Evolutionary conservation across 257 asterid genomes (phyloP).

Genomic region (Nicotiana paniculata): DNA sequence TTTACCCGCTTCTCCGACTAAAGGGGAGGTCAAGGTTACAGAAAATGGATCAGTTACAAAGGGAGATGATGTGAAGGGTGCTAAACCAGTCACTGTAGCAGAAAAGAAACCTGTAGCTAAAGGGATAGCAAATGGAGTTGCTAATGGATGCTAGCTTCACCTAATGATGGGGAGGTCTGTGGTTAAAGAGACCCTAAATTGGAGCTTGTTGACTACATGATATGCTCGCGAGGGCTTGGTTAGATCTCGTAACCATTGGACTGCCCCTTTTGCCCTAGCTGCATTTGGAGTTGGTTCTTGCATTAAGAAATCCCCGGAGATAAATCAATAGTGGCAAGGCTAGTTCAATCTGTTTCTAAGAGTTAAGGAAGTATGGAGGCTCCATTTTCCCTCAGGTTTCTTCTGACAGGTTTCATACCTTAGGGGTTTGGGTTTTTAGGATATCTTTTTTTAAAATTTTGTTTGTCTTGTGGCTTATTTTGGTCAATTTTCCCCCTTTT

Average conservation of each 20-base stretch:
- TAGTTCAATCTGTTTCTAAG: background rate
- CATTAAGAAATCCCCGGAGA: background rate
- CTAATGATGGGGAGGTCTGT: slow-evolving; percentile 17
- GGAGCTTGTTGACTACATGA: background rate
- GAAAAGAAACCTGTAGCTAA: slow-evolving; percentile 33
- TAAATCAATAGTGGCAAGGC: slow-evolving; percentile 1
- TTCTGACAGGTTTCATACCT: slow-evolving; percentile 23
- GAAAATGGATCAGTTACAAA: slow-evolving; percentile 10
- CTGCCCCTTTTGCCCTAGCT: slow-evolving; percentile 1
- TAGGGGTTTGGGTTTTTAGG: slow-evolving; percentile 23
- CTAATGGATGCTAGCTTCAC: slow-evolving; percentile 40
- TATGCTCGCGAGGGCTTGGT: background rate
- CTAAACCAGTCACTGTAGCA: slow-evolving; percentile 16
- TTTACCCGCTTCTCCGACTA: slow-evolving; percentile 1
- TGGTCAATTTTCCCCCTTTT: background rate
- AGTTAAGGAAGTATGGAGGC: background rate
- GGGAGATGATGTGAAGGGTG: slow-evolving; percentile 16
- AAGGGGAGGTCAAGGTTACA: slow-evolving; percentile 6
- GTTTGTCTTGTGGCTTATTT: background rate
- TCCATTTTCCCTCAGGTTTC: slow-evolving; percentile 22
- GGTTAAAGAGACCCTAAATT: background rate
- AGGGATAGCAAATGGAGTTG: slow-evolving; percentile 33
- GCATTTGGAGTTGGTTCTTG: background rate
- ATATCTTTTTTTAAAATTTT: background rate
- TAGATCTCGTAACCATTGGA: slow-evolving; percentile 5